These are phyloP conservation scores for Rhizophora mangle DNA, from an alignment of 345 rosid species.

Conservation along the genomic window DNA sequence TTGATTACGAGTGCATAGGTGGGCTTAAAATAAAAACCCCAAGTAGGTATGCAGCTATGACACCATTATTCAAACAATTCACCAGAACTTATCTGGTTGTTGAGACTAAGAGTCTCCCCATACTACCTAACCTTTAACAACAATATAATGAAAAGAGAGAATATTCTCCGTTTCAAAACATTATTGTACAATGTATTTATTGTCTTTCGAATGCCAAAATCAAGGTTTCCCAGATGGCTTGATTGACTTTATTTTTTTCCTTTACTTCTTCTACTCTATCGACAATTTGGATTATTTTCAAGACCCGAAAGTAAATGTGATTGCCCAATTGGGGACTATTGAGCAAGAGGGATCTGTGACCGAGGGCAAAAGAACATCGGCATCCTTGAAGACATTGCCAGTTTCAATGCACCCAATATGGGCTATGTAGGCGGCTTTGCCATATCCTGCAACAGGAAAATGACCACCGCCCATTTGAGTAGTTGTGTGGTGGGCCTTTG, in stretches of 20 bases:
- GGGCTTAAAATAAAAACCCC: no score
- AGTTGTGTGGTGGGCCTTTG: background rate
- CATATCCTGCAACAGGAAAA: conserved; percentile 12
- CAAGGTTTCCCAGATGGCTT: background rate
- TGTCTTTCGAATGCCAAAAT: background rate
- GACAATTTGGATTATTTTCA: background rate
- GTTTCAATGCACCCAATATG: background rate
- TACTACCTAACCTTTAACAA: no score
- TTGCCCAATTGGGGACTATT: no score
- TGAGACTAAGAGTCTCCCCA: no score
- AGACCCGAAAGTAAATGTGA: conserved; percentile 15
- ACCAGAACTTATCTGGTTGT: no score
- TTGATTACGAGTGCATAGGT: no score
- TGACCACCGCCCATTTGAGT: conserved; percentile 22
- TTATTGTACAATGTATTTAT: background rate
- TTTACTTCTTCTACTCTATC: background rate
- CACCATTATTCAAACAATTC: no score
- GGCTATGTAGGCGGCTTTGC: background rate
- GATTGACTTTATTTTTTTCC: background rate
- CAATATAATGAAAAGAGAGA: no score
- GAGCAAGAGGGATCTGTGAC: background rate
- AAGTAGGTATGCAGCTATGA: no score
- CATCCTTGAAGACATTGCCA: background rate
- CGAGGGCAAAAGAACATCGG: background rate
- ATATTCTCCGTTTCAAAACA: no score